Conservation (phyloP, 2,329 filamentous ascomycete genomes). For the Clonostachys rosea region DNA sequence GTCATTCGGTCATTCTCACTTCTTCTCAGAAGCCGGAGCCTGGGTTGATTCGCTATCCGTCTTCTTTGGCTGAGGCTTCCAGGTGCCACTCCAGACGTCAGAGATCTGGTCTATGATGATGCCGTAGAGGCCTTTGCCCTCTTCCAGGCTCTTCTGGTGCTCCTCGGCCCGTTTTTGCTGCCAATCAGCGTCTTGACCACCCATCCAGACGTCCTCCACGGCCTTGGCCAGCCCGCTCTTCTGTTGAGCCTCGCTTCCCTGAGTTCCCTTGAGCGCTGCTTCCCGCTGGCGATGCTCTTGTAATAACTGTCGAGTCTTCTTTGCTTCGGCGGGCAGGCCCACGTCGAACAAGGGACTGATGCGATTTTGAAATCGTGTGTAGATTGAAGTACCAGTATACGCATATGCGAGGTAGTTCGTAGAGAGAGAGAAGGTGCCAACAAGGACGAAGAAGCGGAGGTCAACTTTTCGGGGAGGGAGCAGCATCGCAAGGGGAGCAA, state of each 20-base stretch:
- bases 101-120: constrained; percentile 52
- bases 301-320: constrained; percentile 38
- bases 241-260: constrained; percentile 16
- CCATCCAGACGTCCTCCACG: constrained; percentile 53
- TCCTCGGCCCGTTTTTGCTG: constrained; percentile 43
- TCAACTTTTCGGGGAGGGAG: constrained; percentile 48
- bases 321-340: constrained; percentile 52
- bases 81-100: constrained; percentile 43
- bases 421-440: constrained; percentile 43
- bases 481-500: constrained; percentile 40
- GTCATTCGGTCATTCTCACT: not conserved
- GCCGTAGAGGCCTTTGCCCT: constrained; percentile 51
- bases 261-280: constrained; percentile 5
- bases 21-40: not conserved
- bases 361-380: constrained; percentile 38
- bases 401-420: constrained; percentile 52
- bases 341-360: constrained; percentile 35
- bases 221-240: constrained; percentile 17
- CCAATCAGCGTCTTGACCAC: constrained; percentile 50
- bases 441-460: constrained; percentile 44
- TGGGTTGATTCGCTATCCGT: constrained; percentile 9
- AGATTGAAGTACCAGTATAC: constrained; percentile 50
- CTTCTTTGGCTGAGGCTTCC: constrained; percentile 18
- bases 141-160: constrained; percentile 47
- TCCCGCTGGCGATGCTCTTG: constrained; percentile 33